Conservation (phyloP, 169 alveolate species). For the Cryptosporidium ubiquitum region DNA sequence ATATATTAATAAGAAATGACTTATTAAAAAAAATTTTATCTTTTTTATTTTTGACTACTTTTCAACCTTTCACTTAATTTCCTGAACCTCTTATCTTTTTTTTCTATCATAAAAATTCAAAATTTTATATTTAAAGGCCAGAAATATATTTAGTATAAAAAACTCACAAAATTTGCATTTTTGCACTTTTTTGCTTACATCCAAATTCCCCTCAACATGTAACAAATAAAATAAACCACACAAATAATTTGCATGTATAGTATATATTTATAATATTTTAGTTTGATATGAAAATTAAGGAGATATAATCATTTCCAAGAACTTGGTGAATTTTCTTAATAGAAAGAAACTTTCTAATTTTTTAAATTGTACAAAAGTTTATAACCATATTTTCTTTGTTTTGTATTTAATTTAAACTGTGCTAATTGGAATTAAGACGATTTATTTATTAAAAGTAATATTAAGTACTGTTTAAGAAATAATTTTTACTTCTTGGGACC, state of each 20-base stretch:
- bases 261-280: conserved; percentile 8
- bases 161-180: background rate
- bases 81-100: too few relatives aligned
- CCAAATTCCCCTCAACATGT: background rate
- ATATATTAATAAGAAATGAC: too few relatives aligned
- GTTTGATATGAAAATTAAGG: background rate
- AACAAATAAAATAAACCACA: background rate
- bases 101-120: background rate
- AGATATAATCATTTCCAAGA: background rate
- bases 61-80: too few relatives aligned
- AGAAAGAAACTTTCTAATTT: background rate
- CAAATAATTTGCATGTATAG: conserved; percentile 22
- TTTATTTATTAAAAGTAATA: background rate
- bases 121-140: too few relatives aligned
- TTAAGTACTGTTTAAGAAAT: background rate
- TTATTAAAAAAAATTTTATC: too few relatives aligned
- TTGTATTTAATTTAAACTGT: background rate
- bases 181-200: background rate
- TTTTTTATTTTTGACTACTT: too few relatives aligned
- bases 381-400: background rate
- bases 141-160: background rate
- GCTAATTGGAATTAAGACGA: background rate
- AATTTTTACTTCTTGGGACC: background rate
- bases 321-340: background rate
- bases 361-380: background rate